Evolutionary conservation across 768 basidiomycete genomes (phyloP), one percentile per base, ranked within the genome.

Genomic region (Amanita rimosa): DNA sequence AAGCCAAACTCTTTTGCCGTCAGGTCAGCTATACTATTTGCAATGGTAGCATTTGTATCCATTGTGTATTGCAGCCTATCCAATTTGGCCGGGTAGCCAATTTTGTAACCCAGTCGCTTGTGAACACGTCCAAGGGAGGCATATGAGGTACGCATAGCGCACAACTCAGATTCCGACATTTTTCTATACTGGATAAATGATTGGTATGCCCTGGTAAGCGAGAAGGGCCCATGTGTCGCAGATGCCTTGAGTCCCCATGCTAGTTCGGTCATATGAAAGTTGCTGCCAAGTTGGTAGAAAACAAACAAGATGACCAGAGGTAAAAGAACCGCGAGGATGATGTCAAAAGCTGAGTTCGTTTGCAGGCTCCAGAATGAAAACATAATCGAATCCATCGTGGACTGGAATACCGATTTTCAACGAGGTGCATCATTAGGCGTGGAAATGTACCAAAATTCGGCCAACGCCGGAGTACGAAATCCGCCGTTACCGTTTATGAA

Each of bases 51-150:
- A 51, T 74, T 74, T 41, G 67, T 51, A 16, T 61, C 58, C 2
- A 71, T 71, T 27, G 72, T 66, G 37, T 64, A 62, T 48, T 67
- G 63, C 4, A 76, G 62, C 16, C 54, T 61, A 13, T 74, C 66
- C 13, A 83, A 63, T 57, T 83, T 83, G 17, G 59, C 61, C 4
- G 73, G 62, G 55, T 83, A 83, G 1, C 78, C 75, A 37, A 81
- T 66, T 16, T 64, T 66, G 57, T 69, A 70, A 0, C 71, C 76
- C 3, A 79, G 56, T 7, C 71, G 70, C 55, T 71, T 77, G 55
- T 76, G 71, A 0, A 58, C 58, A 4, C 75, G 65, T 14, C 67
- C 63, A 27, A 77, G 63, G n/a, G 64, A 61, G 6, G 55, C 55
- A 51, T 77, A 80, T 0, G 74, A 68, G 0, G 53, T 52, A 26